Base-by-base conservation (phyloP, 257 asterid species). In the Salvia hispanica region DNA sequence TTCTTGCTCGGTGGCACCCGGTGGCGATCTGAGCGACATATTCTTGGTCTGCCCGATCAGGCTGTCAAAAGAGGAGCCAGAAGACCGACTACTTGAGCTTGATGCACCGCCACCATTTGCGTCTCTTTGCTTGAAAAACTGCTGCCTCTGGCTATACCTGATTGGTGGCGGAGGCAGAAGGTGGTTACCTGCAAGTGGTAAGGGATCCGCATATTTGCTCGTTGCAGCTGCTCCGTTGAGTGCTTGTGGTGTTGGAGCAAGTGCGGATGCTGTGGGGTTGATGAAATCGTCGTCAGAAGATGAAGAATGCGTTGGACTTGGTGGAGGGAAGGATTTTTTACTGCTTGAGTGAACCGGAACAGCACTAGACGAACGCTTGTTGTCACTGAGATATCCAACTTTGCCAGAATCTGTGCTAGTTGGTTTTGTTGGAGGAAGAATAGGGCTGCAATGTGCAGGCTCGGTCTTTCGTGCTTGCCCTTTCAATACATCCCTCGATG, bases 161-260 rank as follows among this genome's bases (percentile, higher is more conserved):
- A 93, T 71, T 7, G 95, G 94, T 6, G 96, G 97, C n/a, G 97
- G 94, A 18, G 97, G 95, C 53, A 85, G 95, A 57, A 85, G n/a
- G n/a, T n/a, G 66, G 72, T 63, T 72, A 25, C 64, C 70, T 0
- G 86, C 78, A 21, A 2, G 73, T n/a, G 88, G 89, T 67, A 71
- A 79, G 15, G 72, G 59, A 13, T 80, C 90, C 0, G 84, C 72
- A 42, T 85, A 75, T 72, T 77, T 86, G 66, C 82, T 70, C 10
- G 64, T 76, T 21, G 25, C 72, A 72, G 25, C 25, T 21, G 25
- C 65, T 42, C 76, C 86, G 4, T 77, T 76, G 21, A 70, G 56
- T 14, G 71, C 44, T 6, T 21, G 25, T 21, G 81, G 62, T 64
- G 78, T 76, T 9, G 82, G 72, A 21, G 25, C 25, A 21, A 21